A percentile compares a stretch with the other conserved stretches of the same genome.
Evolutionary conservation across 2,329 filamentous ascomycete species (phyloP).

Genomic region (Trichoderma hamatum): DNA sequence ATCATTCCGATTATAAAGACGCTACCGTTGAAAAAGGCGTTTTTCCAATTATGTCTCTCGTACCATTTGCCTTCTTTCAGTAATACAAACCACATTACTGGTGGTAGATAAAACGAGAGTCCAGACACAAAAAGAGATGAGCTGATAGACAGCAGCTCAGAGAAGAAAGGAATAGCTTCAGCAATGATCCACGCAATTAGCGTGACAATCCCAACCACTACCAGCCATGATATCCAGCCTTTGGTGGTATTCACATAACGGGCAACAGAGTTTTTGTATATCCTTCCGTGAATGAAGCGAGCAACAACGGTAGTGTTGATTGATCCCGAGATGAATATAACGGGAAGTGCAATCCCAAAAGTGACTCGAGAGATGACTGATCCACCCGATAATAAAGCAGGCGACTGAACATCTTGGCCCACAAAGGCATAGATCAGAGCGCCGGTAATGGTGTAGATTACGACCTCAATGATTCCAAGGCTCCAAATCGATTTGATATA

Average conservation of each 20-base stretch:
- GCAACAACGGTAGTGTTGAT: slow-evolving; percentile 60
- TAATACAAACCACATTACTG: slow-evolving; percentile 47
- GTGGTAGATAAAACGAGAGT: slow-evolving; percentile 42
- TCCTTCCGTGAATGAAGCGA: slow-evolving; percentile 51
- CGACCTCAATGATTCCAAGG: slow-evolving; percentile 63
- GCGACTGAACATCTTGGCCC: slow-evolving; percentile 64
- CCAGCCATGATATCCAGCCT: slow-evolving; percentile 60
- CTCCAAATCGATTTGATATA: slow-evolving; percentile 60
- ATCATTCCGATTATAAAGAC: slow-evolving; percentile 35
- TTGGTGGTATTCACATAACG: slow-evolving; percentile 53
- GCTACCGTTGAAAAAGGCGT: slow-evolving; percentile 31
- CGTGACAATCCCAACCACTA: slow-evolving; percentile 60
- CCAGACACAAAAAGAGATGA: slow-evolving; percentile 53
- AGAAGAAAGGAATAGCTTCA: slow-evolving; percentile 72
- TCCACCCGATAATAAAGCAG: slow-evolving; percentile 68
- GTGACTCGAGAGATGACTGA: slow-evolving; percentile 64
- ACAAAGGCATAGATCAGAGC: slow-evolving; percentile 71
- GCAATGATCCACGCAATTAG: slow-evolving; percentile 71
- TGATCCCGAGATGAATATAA: slow-evolving; percentile 74
- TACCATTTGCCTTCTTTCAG: slow-evolving; percentile 35
- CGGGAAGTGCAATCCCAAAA: slow-evolving; percentile 70
- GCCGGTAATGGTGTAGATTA: slow-evolving; percentile 68
- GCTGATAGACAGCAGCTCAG: slow-evolving; percentile 60
- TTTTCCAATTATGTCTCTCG: slow-evolving; percentile 34
- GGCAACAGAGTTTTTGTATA: slow-evolving; percentile 47